Conservation (phyloP, 305 asterid species). For the Solanum hybrid region DNA sequence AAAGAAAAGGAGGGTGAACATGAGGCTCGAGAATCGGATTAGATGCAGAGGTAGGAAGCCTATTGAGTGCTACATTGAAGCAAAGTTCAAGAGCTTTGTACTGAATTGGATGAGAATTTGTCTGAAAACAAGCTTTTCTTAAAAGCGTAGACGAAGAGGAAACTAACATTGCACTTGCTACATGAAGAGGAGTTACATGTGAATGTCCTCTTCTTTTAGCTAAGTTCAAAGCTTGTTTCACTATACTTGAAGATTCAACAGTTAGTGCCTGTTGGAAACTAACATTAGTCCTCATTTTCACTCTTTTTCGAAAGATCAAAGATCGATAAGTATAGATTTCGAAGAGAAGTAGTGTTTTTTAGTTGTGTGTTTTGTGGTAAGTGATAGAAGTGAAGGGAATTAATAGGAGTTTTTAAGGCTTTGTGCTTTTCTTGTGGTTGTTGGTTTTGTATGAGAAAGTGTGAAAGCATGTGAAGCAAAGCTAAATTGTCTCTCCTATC, state of each 20-base stretch:
- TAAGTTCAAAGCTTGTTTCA: constrained; percentile 63
- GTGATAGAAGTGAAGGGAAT: constrained; percentile 11
- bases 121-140: constrained; percentile 59
- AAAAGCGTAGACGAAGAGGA: constrained; percentile 34
- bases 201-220: constrained; percentile 89
- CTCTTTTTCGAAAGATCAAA: not conserved
- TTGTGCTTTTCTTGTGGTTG: constrained; percentile 9
- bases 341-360: not conserved
- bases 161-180: constrained; percentile 70
- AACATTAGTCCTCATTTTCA: constrained; percentile 40
- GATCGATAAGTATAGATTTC: not conserved
- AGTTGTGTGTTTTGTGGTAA: not conserved
- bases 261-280: constrained; percentile 81
- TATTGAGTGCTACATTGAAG: constrained; percentile 84
- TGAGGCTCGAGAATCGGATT: constrained; percentile 47
- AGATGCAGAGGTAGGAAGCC: constrained; percentile 69
- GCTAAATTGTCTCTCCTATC: constrained; percentile 41
- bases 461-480: constrained; percentile 82
- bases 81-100: constrained; percentile 90
- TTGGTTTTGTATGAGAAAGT: constrained; percentile 53
- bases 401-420: constrained; percentile 28
- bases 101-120: constrained; percentile 83
- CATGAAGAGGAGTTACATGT: constrained; percentile 92
- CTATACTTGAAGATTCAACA: constrained; percentile 49
- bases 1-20: constrained; percentile 55